Conservation (phyloP, 2,329 filamentous ascomycete species). For the Gaeumannomyces sp. region DNA sequence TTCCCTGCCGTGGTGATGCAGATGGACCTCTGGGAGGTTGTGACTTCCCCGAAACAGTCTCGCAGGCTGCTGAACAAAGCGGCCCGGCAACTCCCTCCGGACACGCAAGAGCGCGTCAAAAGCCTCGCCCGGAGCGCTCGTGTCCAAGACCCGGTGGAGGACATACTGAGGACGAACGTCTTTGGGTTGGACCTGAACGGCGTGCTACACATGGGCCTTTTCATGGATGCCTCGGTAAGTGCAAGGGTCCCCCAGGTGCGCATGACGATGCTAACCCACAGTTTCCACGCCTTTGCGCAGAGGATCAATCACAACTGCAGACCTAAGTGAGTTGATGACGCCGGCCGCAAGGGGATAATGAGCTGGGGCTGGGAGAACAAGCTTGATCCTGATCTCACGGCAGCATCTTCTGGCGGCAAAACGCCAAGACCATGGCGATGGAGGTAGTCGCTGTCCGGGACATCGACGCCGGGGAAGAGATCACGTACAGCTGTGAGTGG, state of each 20-base stretch:
- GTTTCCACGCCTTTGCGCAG: neutral
- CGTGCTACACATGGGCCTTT: slow-evolving; percentile 19
- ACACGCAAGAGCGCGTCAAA: slow-evolving; percentile 15
- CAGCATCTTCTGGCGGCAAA: slow-evolving; percentile 20
- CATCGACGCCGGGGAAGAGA: slow-evolving; percentile 20
- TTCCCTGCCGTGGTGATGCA: slow-evolving; percentile 19
- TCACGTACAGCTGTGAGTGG: slow-evolving; percentile 21
- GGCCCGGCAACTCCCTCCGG: slow-evolving; percentile 15
- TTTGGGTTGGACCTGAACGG: slow-evolving; percentile 23
- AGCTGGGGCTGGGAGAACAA: neutral
- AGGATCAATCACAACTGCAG: slow-evolving; percentile 8
- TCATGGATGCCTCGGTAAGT: slow-evolving; percentile 19
- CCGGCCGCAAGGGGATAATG: neutral
- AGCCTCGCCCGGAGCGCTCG: slow-evolving; percentile 16
- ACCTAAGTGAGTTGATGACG: slow-evolving; percentile 3
- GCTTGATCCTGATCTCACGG: neutral
- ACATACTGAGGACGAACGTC: slow-evolving; percentile 21
- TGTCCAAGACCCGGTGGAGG: slow-evolving; percentile 16
- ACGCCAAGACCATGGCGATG: slow-evolving; percentile 18
- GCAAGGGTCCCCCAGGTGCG: neutral
- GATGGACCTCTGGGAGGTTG: slow-evolving; percentile 18
- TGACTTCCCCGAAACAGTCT: slow-evolving; percentile 11
- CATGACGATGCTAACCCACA: too few species aligned
- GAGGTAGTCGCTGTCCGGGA: slow-evolving; percentile 20
- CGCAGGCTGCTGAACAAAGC: slow-evolving; percentile 16